phyloP scores from a whole-genome alignment of 345 rosid species.

The Brassica cretica region DNA sequence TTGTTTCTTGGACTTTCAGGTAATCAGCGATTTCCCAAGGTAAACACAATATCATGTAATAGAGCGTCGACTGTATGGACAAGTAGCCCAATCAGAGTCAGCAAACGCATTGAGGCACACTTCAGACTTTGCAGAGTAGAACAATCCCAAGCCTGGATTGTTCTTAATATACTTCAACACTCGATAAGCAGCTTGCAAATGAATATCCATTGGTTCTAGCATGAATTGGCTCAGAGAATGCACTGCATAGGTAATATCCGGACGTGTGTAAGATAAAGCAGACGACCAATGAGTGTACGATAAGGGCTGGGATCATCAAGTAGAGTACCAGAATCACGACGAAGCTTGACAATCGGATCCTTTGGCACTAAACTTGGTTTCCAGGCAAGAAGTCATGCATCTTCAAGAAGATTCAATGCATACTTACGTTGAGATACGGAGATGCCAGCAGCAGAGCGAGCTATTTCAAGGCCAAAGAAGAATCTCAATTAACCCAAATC shows the following conservation, averaged over 20 bases:
- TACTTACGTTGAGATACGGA: background rate
- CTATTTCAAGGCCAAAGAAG: background rate
- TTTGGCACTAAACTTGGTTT: background rate
- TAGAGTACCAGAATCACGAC: background rate
- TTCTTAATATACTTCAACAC: no score
- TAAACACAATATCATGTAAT: no score
- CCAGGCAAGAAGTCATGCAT: background rate
- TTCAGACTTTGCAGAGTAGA: no score
- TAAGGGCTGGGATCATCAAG: background rate
- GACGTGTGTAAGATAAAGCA: background rate
- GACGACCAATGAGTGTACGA: background rate
- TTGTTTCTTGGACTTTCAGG: no score
- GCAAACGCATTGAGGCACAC: no score
- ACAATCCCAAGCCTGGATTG: no score
- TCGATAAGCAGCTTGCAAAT: background rate
- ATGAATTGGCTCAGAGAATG: background rate
- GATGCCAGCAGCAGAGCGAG: background rate
- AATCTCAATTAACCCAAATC: background rate
- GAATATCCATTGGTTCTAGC: background rate
- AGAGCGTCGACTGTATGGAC: no score
- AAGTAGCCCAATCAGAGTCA: no score
- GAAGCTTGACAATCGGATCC: background rate
- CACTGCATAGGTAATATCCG: background rate
- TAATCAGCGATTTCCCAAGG: no score
- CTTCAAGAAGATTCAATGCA: background rate